Base-by-base conservation (phyloP, 1,284 basidiomycete species). In the Uromyces viciae-fabae region DNA sequence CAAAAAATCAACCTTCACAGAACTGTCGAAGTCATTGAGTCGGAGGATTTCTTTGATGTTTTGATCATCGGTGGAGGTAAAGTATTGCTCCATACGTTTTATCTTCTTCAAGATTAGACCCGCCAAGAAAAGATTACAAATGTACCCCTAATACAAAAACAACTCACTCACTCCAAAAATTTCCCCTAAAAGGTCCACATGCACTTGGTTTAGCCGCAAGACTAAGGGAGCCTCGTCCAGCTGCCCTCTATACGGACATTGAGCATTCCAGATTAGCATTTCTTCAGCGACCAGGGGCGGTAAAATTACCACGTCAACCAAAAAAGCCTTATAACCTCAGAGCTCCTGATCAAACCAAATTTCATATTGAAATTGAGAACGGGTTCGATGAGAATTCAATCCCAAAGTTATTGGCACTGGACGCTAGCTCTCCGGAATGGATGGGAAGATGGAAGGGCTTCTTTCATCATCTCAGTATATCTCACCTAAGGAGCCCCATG, bases 401-500 rank as follows among this genome's bases (percentile, higher is more conserved):
- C 68, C 80, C 25, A 60, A 60, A 43, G 36, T 38, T 83, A 25
- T 68, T 81, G 36, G 83, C 84, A 9, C 74, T 84, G 33, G 83
- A 84, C 66, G 58, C 25, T 31, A 82, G 80, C 15, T 66, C 77
- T n/a, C 56, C 75, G 25, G 22, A 72, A 15, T 84, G 83, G 82
- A n/a, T 85, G 19, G 81, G 69, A 1, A 56, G 82, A 28, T 85
- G 84, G 84, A 72, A 83, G 38, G 66, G 75, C n/a, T 79, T 82
- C 60, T 85, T 85, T 74, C 43, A 69, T 15, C 82, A 82, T 1
- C 81, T 85, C 4, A 40, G 81, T 31, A 84, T 85, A 60, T 33
- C 54, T 19, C 83, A 86, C 81, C 82, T 87, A 22, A 83, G 86
- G 7, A 85, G 84, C 31, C 87, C 87, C 3, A 85, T 87, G 85